Base-by-base conservation (phyloP, 1,284 basidiomycete genomes). In the Somion occarium region DNA sequence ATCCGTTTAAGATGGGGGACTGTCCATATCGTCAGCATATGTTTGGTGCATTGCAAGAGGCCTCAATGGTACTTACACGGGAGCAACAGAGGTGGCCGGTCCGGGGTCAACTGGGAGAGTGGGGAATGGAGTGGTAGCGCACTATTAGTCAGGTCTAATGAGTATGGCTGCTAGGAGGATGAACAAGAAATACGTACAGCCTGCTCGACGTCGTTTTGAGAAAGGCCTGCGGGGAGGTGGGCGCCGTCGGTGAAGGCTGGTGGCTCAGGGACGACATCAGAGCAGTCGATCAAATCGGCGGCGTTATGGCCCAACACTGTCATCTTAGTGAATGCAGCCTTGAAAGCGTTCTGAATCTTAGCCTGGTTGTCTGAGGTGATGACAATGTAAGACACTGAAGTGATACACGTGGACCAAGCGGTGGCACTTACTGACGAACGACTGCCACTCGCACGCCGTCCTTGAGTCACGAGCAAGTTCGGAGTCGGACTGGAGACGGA, bases 151-250 rank as follows among this genome's bases (percentile, higher is more conserved):
- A 34, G 25, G 18, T 24, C 39, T 22, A 20, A 39, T 50, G 19
- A 48, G 38, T 38, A 37, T 43, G 5, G 19, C 3, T 48, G 5
- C 22, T 18, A 13, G 30, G 24, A 41, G 18, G 43, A 37, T 42
- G 13, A 15, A 5, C 42, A 38, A n/a, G 5, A 26, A 20, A 24
- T 5, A 56, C 56, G 13, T 20, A 69, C 67, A 38, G 67, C 66
- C 39, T 69, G 67, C 55, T 72, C 66, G 38, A 74, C 61, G 52
- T 72, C 67, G 18, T 51, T 57, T 49, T 59, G 52, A n/a, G 53
- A 59, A 46, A 63, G 60, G 1, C 67, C 67, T 46, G 69, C 69
- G 22, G 70, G 71, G 54, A 74, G 60, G 56, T 66, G 63, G 19
- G 66, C 59, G n/a, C 39, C 52, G 25, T 55, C 53, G 51, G 58